Conservation (phyloP, 768 basidiomycete species). For the Mycena polygramma region DNA sequence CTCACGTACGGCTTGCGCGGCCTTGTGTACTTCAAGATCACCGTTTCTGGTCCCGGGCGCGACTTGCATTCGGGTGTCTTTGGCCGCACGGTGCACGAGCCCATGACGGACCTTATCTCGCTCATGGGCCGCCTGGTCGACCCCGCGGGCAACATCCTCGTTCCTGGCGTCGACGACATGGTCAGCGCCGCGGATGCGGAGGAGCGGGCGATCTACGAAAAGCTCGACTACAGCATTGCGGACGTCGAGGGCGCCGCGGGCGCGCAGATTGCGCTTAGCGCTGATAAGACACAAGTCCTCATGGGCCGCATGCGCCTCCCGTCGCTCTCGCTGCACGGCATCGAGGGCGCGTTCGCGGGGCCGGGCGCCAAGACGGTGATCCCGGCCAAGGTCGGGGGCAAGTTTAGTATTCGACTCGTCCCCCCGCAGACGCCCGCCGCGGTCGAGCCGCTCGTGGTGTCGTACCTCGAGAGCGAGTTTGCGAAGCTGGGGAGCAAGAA, state of each 20-base stretch:
- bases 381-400: constrained; percentile 88
- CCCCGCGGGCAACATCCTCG: constrained; percentile 71
- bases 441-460: constrained; percentile 77
- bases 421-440: constrained; percentile 88
- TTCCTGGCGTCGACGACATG: constrained; percentile 80
- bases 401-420: constrained; percentile 91
- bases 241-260: constrained; percentile 59
- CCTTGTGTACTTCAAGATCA: constrained; percentile 87
- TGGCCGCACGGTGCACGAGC: constrained; percentile 74
- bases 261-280: constrained; percentile 77
- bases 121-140: constrained; percentile 79
- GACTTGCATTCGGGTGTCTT: constrained; percentile 95
- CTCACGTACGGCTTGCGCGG: constrained; percentile 93
- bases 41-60: constrained; percentile 83
- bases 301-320: constrained; percentile 97
- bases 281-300: constrained; percentile 75
- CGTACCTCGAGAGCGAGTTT: constrained; percentile 86
- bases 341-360: constrained; percentile 93
- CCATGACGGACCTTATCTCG: constrained; percentile 83
- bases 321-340: constrained; percentile 92
- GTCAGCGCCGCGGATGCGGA: constrained; percentile 48
- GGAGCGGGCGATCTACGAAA: constrained; percentile 27
- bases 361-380: constrained; percentile 94
- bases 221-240: constrained; percentile 22
- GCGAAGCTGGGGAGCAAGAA: constrained; percentile 90